phyloP scores from a whole-genome alignment of 2,329 filamentous ascomycete species.

The Botryotinia calthae region DNA sequence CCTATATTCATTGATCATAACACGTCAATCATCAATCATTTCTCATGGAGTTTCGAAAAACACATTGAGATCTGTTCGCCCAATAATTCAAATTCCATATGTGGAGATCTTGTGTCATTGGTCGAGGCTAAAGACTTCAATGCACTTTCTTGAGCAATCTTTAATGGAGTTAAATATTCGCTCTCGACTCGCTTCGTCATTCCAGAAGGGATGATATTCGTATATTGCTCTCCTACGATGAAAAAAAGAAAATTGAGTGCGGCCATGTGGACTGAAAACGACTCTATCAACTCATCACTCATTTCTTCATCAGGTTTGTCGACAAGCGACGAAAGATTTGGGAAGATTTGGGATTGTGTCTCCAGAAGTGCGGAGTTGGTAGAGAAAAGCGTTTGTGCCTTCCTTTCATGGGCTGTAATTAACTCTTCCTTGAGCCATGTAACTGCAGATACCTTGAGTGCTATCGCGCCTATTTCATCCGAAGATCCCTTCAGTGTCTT shows the following conservation, averaged over 20 bases:
- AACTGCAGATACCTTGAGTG: conserved; percentile 61
- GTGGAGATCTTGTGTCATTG: conserved; percentile 10
- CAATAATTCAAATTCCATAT: conserved; percentile 32
- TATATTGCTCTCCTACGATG: conserved; percentile 49
- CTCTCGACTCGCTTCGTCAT: conserved; percentile 58
- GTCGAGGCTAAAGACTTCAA: conserved; percentile 20
- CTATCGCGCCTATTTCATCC: conserved; percentile 45
- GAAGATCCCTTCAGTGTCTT: conserved; percentile 65
- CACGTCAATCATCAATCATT: conserved; percentile 15
- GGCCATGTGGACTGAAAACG: conserved; percentile 56
- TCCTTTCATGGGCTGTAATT: conserved; percentile 41
- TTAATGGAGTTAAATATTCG: conserved; percentile 55
- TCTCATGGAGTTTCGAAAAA: conserved; percentile 25
- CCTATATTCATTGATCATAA: background rate
- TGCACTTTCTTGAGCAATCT: conserved; percentile 43
- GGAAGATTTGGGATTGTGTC: conserved; percentile 62
- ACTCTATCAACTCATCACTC: conserved; percentile 51
- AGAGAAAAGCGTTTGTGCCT: conserved; percentile 45
- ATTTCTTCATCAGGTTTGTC: conserved; percentile 46
- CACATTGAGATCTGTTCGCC: conserved; percentile 33
- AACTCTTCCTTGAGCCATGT: conserved; percentile 64
- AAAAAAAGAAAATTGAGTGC: conserved; percentile 61
- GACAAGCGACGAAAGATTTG: conserved; percentile 50
- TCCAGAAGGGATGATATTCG: conserved; percentile 51
- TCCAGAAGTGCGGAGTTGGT: conserved; percentile 55